Evolutionary conservation across 768 basidiomycete species (phyloP), one percentile per base, ranked within the genome.

Genomic region (Lentinula edodes): DNA sequence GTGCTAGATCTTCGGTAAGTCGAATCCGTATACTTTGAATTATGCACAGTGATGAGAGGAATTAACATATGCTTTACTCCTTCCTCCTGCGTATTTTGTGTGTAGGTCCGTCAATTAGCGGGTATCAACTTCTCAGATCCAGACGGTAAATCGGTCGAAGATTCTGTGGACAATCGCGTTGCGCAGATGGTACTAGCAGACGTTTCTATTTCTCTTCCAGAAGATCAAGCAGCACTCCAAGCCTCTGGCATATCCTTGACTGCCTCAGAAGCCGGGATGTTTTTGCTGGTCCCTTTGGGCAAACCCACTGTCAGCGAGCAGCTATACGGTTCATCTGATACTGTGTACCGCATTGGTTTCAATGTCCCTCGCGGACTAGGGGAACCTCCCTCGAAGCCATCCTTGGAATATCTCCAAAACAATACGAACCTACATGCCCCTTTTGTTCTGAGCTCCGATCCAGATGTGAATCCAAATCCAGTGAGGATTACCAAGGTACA

Each of bases 81-180:
- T n/a, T n/a, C n/a, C n/a, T n/a, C n/a, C n/a, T n/a, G n/a, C n/a
- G n/a, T n/a, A n/a, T n/a, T n/a, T n/a, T 18, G 6, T 20, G 38
- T 39, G 38, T 56, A 81, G 80, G 63, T 81, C 32, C 79, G 79
- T 50, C 63, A 65, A 3, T 48, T 67, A 28, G 66, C 70, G 0
- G 75, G 74, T 1, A 73, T 82, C 45, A 62, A 66, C n/a, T 80
- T 77, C 62, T 56, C 65, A 1, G 76, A 81, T 63, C 80, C 78
- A 4, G 62, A 71, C 20, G 66, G 66, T 15, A 58, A 62, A 1
- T 32, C 59, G 8, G 60, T 65, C 23, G 70, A 71, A 13, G 59
- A 65, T 5, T 32, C 63, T 2, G 69, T 67, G 4, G 34, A 62
- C 3, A 69, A 69, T 46, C 66, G 58, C 9, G 52, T 78, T 15